A percentile compares a stretch with the other conserved stretches of the same genome.
Conservation (phyloP, 192 early-diverging fungal genomes). For the Spizellomyces sp. region DNA sequence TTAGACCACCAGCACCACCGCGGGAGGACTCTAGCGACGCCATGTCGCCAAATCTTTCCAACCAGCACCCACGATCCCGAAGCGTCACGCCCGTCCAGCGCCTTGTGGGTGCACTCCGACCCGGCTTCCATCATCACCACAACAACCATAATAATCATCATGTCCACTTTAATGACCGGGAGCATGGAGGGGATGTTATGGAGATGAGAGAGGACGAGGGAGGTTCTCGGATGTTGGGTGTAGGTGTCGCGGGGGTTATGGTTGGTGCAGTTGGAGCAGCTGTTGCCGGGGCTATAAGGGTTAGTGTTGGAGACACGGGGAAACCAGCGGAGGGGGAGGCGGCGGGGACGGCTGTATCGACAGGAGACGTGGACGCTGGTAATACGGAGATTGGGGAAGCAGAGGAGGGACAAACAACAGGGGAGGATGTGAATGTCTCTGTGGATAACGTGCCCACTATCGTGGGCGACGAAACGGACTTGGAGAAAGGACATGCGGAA, state of each 20-base stretch:
- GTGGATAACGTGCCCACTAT: too few species aligned
- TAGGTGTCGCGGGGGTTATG: conserved; percentile 11
- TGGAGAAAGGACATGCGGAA: too few species aligned
- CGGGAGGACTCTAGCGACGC: conserved; percentile 13
- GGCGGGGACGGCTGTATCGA: too few species aligned
- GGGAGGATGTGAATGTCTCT: too few species aligned
- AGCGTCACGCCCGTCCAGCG: conserved; percentile 1
- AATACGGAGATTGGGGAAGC: too few species aligned
- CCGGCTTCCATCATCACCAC: not conserved
- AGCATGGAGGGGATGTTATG: not conserved
- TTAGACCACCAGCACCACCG: conserved; percentile 25
- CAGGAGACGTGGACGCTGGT: too few species aligned
- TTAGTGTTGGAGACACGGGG: not conserved
- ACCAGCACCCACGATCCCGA: not conserved
- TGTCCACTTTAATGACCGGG: not conserved
- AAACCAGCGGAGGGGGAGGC: too few species aligned
- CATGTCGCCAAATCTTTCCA: not conserved
- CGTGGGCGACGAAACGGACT: too few species aligned
- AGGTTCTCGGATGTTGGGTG: conserved; percentile 8
- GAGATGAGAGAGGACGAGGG: too few species aligned
- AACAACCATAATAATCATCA: not conserved
- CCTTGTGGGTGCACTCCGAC: conserved; percentile 9
- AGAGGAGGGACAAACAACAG: too few species aligned
- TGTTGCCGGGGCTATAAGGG: conserved; percentile 14
- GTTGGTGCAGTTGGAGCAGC: conserved; percentile 20